Evolutionary conservation across 2,329 filamentous ascomycete species (phyloP).

Genomic region (Apiospora saccharicola): DNA sequence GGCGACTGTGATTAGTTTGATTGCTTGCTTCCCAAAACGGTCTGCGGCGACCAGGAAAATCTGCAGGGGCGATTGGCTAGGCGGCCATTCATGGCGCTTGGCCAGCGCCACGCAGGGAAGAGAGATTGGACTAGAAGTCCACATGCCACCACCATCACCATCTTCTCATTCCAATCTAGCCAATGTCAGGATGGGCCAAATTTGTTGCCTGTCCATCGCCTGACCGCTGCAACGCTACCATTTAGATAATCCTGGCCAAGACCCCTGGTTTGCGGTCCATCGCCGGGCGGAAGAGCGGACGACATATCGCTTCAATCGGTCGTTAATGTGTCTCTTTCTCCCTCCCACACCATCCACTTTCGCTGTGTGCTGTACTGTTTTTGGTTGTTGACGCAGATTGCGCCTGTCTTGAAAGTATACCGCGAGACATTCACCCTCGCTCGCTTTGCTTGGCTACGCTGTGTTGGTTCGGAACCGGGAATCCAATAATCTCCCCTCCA

Average conservation of each 20-base stretch:
- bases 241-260: not conserved
- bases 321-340: conserved; percentile 4
- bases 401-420: conserved; percentile 4
- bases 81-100: conserved; percentile 13
- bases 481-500: conserved; percentile 28
- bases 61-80: not conserved
- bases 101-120: conserved; percentile 7
- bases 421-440: conserved; percentile 17
- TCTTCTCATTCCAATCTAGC: conserved; percentile 8
- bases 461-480: conserved; percentile 13
- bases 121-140: conserved; percentile 17
- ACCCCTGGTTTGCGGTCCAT: not conserved
- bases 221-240: conserved; percentile 16
- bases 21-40: conserved; percentile 11
- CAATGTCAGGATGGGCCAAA: conserved; percentile 1
- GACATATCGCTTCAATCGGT: conserved; percentile 6
- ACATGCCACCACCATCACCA: conserved; percentile 2
- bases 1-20: conserved; percentile 15
- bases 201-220: conserved; percentile 12
- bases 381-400: conserved; percentile 13
- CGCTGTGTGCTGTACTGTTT: conserved; percentile 14
- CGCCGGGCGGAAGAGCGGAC: not conserved
- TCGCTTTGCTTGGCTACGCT: conserved; percentile 22
- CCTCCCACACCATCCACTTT: conserved; percentile 18
- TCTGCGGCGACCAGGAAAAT: conserved; percentile 6